Conservation (phyloP, 225 moss, liverwort and hornwort species). For the Polytrichum formosum region DNA sequence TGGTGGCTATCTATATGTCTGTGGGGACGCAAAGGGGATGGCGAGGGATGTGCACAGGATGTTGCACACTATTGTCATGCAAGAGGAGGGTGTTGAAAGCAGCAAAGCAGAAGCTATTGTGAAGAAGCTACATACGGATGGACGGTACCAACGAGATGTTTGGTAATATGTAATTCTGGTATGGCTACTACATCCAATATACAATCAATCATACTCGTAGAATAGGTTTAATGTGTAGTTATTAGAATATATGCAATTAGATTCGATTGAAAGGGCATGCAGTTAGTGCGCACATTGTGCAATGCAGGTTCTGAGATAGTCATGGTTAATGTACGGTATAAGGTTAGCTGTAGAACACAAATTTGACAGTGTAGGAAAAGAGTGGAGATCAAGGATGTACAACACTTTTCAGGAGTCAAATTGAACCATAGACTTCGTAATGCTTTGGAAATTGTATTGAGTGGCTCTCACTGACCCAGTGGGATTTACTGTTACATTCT, state of each 20-base stretch:
- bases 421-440: not conserved
- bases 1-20: conserved; percentile 83
- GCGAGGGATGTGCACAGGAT: conserved; percentile 86
- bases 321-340: not conserved
- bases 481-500: not conserved
- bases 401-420: not conserved
- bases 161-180: conserved; percentile 54
- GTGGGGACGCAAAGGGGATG: conserved; percentile 97
- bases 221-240: not conserved
- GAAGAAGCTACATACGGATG: conserved; percentile 72
- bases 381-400: not conserved
- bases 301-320: conserved; percentile 23
- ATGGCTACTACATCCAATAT: conserved; percentile 11
- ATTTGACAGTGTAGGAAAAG: not conserved
- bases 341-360: not conserved
- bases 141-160: conserved; percentile 84
- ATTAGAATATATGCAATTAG: conserved; percentile 1
- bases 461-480: not conserved
- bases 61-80: conserved; percentile 60
- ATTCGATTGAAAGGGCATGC: conserved; percentile 4
- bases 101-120: conserved; percentile 61
- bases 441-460: not conserved
- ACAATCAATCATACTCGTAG: not conserved
- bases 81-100: conserved; percentile 60
- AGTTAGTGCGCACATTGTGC: conserved; percentile 57